Conservation (phyloP, 306 rosid species). For the Trichosanthes cucumerina region DNA sequence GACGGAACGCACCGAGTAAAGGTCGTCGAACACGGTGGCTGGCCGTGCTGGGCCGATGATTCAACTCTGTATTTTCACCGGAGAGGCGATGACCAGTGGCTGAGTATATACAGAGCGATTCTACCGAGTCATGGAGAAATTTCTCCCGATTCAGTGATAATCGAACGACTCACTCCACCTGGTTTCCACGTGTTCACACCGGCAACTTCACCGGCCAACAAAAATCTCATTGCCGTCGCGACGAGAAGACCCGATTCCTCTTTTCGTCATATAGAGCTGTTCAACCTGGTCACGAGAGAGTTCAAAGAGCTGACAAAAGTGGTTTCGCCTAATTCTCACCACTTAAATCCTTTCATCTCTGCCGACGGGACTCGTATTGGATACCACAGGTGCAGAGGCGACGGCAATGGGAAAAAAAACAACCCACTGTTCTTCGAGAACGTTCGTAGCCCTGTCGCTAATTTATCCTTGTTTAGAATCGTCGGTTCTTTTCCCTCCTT, state of each 20-base stretch:
- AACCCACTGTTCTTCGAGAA: conserved; percentile 42
- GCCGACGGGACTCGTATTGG: conserved; percentile 53
- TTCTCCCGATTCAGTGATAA: conserved; percentile 29
- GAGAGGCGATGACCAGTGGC: conserved; percentile 61
- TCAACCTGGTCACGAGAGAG: conserved; percentile 34
- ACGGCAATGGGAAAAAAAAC: conserved; percentile 12
- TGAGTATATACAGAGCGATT: conserved; percentile 64
- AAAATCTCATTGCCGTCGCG: conserved; percentile 66
- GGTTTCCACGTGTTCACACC: conserved; percentile 87
- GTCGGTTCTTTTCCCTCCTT: conserved; percentile 62
- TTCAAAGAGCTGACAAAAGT: conserved; percentile 58
- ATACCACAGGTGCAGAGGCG: conserved; percentile 73
- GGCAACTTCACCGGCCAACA: conserved; percentile 58
- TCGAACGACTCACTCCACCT: conserved; percentile 73
- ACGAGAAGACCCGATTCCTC: conserved; percentile 50
- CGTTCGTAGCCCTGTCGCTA: conserved; percentile 37
- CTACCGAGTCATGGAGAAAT: conserved; percentile 28
- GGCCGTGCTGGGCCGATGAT: conserved; percentile 83
- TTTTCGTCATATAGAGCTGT: conserved; percentile 71
- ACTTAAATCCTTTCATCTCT: conserved; percentile 79
- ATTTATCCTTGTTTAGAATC: conserved; percentile 48
- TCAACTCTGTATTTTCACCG: conserved; percentile 71
- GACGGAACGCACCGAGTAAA: conserved; percentile 62
- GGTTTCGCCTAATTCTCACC: conserved; percentile 50
- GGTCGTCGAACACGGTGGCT: conserved; percentile 76